These are phyloP conservation scores for Boechera retrofracta DNA, from an alignment of 345 rosid genomes.

Conservation along the genomic window DNA sequence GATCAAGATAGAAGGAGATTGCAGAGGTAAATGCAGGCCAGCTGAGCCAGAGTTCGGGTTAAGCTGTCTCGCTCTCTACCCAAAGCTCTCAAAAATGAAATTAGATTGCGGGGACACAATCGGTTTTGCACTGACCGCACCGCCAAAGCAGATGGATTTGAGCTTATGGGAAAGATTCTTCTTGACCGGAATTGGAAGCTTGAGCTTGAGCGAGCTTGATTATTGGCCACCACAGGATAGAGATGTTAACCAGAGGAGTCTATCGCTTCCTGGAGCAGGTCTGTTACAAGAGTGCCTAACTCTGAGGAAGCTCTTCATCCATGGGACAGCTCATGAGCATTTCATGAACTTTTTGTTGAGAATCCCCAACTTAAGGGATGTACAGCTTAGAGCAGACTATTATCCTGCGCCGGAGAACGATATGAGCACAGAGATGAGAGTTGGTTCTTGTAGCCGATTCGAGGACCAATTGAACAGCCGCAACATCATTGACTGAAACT, in stretches of 20 bases:
- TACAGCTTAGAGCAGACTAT: slow-evolving; percentile 86
- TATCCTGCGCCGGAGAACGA: slow-evolving; percentile 96
- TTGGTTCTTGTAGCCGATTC: slow-evolving; percentile 78
- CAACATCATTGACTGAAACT: slow-evolving; percentile 58
- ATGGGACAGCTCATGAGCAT: slow-evolving; percentile 93
- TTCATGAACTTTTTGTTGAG: slow-evolving; percentile 77
- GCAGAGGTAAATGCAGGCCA: slow-evolving; percentile 66
- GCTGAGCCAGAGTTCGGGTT: slow-evolving; percentile 64
- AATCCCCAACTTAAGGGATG: slow-evolving; percentile 71
- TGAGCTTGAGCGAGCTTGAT: slow-evolving; percentile 71
- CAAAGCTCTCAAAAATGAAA: slow-evolving; percentile 74
- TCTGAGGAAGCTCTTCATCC: slow-evolving; percentile 87
- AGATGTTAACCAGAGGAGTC: slow-evolving; percentile 84
- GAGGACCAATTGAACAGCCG: slow-evolving; percentile 75
- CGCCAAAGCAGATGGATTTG: slow-evolving; percentile 80
- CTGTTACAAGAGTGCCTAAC: slow-evolving; percentile 62
- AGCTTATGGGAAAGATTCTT: slow-evolving; percentile 92
- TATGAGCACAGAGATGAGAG: slow-evolving; percentile 91
- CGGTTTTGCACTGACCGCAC: slow-evolving; percentile 79
- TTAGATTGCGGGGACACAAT: slow-evolving; percentile 74
- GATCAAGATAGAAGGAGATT: slow-evolving; percentile 86
- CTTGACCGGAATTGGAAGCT: slow-evolving; percentile 64
- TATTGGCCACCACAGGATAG: slow-evolving; percentile 96
- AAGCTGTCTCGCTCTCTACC: slow-evolving; percentile 63
- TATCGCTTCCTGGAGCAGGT: slow-evolving; percentile 75